Base-by-base conservation (phyloP, 2,329 filamentous ascomycete species). In the Dothiorella sarmentorum region DNA sequence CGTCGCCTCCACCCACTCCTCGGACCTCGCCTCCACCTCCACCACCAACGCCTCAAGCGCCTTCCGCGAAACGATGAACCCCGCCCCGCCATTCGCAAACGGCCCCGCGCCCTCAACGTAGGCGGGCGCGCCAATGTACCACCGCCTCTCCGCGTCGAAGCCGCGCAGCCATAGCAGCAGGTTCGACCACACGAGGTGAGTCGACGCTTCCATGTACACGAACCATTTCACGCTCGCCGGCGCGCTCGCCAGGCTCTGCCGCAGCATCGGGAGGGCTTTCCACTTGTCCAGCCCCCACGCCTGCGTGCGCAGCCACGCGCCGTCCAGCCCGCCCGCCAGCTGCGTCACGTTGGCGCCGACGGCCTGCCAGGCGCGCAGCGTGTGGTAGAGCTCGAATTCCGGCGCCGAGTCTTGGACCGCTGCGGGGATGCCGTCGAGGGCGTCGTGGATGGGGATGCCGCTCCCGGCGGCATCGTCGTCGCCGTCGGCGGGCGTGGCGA, bases 51-150 rank as follows among this genome's bases (percentile, higher is more conserved):
- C 71, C n/a, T 66, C 63, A 61, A 78, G 68, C 1, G 77, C 76
- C 0, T 73, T 67, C 29, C 71, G 70, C 5, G 82, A 84, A 24
- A 84, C 64, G 27, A 80, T 69, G 62, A 83, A 80, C 4, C 80
- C 80, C 4, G 75, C 78, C 0, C 82, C 82, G 11, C 80, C 80
- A 59, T 82, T 78, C 1, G 76, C 80, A 65, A 83, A 83, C n/a
- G 80, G 68, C 0, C 77, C 72, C 5, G 77, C 74, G 13, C 15
- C 6, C 3, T n/a, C 31, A 31, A 78, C 76, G 66, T 71, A 73
- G 35, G 73, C 69, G 49, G 75, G 74, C 60, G 72, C 72, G 59
- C 76, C 76, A n/a, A 75, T 70, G 61, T 78, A 78, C 61, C 75
- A 71, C 1, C 69, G 66, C 59, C 74, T 72, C 40, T 60, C 68